These are phyloP conservation scores for Mitragyna speciosa DNA, from an alignment of 257 asterid genomes.

Conservation along the genomic window DNA sequence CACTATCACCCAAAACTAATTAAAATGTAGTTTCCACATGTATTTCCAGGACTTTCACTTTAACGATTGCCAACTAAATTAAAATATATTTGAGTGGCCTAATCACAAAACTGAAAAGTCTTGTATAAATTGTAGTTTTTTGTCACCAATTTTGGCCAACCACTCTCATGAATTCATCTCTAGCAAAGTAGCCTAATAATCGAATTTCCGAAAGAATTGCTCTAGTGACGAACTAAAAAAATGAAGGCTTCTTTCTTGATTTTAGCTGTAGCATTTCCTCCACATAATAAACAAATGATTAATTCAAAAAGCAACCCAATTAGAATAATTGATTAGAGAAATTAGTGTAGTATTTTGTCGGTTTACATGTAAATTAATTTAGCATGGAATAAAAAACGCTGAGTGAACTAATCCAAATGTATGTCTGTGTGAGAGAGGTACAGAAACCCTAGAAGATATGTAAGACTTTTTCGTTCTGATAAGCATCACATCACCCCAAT, in stretches of 20 bases:
- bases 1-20: not conserved
- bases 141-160: not conserved
- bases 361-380: constrained; percentile 19
- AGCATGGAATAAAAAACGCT: constrained; percentile 17
- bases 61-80: not conserved
- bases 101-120: not conserved
- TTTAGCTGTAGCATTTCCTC: constrained; percentile 32
- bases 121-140: not conserved
- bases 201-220: constrained; percentile 14
- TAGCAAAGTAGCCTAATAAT: constrained; percentile 22
- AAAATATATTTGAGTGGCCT: not conserved
- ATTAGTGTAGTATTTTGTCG: constrained; percentile 44
- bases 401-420: constrained; percentile 67
- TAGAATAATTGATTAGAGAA: constrained; percentile 33
- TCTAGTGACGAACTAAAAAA: constrained; percentile 40
- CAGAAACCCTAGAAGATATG: constrained; percentile 59
- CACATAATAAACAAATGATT: constrained; percentile 38
- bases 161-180: not conserved
- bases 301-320: constrained; percentile 38
- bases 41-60: not conserved
- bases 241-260: constrained; percentile 46
- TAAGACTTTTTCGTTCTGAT: constrained; percentile 45
- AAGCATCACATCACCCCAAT: constrained; percentile 61
- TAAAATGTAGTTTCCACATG: not conserved
- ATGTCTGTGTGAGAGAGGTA: constrained; percentile 22